phyloP scores from a whole-genome alignment of 176 grass and related monocot genomes.

The Oryza meyeriana region DNA sequence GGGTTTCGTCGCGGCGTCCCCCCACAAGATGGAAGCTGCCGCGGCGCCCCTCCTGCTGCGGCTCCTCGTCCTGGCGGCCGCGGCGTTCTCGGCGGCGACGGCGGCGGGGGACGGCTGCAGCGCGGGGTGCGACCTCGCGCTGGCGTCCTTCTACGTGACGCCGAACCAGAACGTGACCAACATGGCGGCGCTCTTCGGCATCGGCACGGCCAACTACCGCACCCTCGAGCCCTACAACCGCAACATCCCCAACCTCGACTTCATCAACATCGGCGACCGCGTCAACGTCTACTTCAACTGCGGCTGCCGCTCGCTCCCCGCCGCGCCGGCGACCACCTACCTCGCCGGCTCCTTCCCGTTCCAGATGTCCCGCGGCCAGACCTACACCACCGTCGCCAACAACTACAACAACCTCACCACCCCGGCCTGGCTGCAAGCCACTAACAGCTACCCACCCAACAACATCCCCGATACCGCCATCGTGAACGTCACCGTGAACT shows the following conservation, averaged over 20 bases:
- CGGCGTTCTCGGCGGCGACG: background rate
- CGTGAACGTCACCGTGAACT: slow-evolving; percentile 69
- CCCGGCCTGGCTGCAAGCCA: slow-evolving; percentile 24
- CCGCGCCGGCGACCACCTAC: background rate
- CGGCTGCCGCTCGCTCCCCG: background rate
- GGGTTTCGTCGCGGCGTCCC: background rate
- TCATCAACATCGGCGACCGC: background rate
- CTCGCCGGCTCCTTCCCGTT: slow-evolving; percentile 43
- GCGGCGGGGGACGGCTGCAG: slow-evolving; percentile 28
- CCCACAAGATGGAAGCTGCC: background rate
- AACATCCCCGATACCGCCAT: slow-evolving; percentile 36
- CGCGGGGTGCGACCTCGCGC: slow-evolving; percentile 33
- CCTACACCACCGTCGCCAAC: slow-evolving; percentile 15
- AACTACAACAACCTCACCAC: slow-evolving; percentile 59
- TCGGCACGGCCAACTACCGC: background rate
- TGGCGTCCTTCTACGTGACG: slow-evolving; percentile 52
- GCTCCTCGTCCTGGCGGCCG: background rate
- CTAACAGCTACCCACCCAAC: slow-evolving; percentile 40
- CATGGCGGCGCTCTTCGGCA: slow-evolving; percentile 15
- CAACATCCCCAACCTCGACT: background rate
- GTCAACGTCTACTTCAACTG: slow-evolving; percentile 29
- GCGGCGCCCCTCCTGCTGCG: background rate
- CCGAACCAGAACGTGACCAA: slow-evolving; percentile 38
- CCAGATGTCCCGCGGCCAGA: background rate
- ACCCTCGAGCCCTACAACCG: slow-evolving; percentile 39